Evolutionary conservation across 1,139 yeast genomes (phyloP), one percentile per base, ranked within the genome.

Genomic region (Lodderomyces theae): DNA sequence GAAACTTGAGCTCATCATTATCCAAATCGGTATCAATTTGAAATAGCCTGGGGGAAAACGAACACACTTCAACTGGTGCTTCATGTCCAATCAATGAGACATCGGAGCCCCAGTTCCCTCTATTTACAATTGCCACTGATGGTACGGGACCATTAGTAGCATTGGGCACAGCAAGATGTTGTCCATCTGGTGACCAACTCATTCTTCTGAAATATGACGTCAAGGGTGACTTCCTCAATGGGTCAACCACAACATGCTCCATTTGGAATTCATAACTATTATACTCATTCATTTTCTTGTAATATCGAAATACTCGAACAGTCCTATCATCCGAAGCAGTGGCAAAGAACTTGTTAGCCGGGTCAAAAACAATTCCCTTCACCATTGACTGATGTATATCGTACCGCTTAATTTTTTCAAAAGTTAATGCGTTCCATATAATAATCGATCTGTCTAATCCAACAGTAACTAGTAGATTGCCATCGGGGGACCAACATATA

Each of bases 171-270:
- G 97, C 97, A 39, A 92, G 86, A 54, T 86, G 92, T 58, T 87
- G 94, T 1, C 98, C 98, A 62, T 92, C 97, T 0, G 98, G 98
- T 0, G 97, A 87, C 99, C 99, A 92, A 19, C 96, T 86, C 64
- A 86, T 77, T 51, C 97, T 70, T 50, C 98, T 72, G 59, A 89
- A 92, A 60, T 92, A 92, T 0, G 97, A 88, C 0, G 96, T 87
- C 47, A 90, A 69, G 1, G 98, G 98, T 0, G 96, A 86, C 50
- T 84, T 87, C 44, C 73, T 75, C 64, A 92, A 94, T 0, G 99
- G 98, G 24, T 82, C 84, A 33, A 82, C 66, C 2, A 92, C 83
- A 5, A 87, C 77, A 43, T 86, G 84, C 56, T 92, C 99, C 55
- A 90, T 79, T 36, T 88, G 84, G 55, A 90, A 90, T 41, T 90